phyloP scores from a whole-genome alignment of 352 stramenopile species.

The Globisporangium takayamanum region DNA sequence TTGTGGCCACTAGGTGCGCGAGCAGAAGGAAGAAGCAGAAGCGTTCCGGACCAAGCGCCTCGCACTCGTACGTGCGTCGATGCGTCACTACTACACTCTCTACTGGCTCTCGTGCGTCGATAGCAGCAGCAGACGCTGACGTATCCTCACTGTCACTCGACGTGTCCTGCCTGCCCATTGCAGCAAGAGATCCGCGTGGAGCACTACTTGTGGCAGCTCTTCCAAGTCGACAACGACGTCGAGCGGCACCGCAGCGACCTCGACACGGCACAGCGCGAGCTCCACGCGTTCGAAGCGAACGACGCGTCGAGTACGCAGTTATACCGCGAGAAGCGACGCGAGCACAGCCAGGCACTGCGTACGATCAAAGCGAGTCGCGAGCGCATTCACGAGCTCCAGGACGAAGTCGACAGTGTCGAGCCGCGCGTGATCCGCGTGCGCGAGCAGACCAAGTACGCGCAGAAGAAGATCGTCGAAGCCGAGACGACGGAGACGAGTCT shows the following conservation, averaged over 20 bases:
- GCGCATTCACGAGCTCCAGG: constrained; percentile 69
- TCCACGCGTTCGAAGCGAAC: constrained; percentile 32
- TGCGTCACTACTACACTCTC: not conserved
- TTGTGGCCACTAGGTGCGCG: constrained; percentile 59
- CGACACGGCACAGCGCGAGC: constrained; percentile 37
- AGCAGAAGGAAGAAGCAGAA: constrained; percentile 93
- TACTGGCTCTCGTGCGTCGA: not conserved
- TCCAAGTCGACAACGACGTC: constrained; percentile 90
- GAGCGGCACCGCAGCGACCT: constrained; percentile 78
- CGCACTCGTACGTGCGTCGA: constrained; percentile 36
- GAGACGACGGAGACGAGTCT: constrained; percentile 38
- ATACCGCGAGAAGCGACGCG: constrained; percentile 76
- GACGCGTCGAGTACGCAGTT: constrained; percentile 33
- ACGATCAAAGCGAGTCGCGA: constrained; percentile 60
- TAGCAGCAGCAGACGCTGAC: not conserved
- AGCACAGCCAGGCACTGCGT: constrained; percentile 41
- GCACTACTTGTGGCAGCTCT: constrained; percentile 96
- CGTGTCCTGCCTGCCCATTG: not conserved
- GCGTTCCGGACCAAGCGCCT: constrained; percentile 67
- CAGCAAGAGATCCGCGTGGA: constrained; percentile 80
- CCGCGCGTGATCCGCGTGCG: constrained; percentile 79
- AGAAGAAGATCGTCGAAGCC: constrained; percentile 61
- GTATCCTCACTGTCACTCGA: not conserved
- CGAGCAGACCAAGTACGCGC: constrained; percentile 82
- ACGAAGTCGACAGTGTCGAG: constrained; percentile 80